Evolutionary conservation across 345 rosid genomes (phyloP).

Genomic region (Bruguiera sexangula): DNA sequence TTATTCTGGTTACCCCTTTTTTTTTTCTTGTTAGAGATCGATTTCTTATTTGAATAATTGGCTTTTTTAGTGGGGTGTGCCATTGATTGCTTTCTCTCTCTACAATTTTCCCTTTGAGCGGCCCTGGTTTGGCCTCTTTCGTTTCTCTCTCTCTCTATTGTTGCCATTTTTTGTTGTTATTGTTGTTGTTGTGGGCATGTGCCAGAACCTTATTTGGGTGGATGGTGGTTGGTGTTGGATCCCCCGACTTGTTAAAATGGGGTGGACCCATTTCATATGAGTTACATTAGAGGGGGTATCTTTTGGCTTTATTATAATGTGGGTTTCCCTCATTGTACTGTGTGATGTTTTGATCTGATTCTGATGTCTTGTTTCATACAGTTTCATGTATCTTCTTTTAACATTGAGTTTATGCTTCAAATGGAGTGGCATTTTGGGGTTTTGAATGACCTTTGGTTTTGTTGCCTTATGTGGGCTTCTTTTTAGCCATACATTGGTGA

Average conservation of each 20-base stretch:
- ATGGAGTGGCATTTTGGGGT: background rate
- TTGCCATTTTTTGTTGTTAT: background rate
- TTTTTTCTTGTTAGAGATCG: constrained; percentile 12
- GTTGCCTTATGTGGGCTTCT: background rate
- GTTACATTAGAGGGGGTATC: constrained; percentile 4
- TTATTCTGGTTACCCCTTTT: background rate
- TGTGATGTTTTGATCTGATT: background rate
- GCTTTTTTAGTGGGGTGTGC: constrained; percentile 44
- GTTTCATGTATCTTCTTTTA: background rate
- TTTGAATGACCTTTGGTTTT: background rate
- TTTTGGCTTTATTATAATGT: constrained; percentile 8
- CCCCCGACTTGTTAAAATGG: constrained; percentile 21
- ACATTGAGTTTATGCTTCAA: background rate
- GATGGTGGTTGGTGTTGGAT: constrained; percentile 27
- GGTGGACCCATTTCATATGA: constrained; percentile 25
- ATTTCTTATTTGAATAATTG: constrained; percentile 48
- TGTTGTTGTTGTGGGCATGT: constrained; percentile 27
- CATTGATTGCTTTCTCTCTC: constrained; percentile 43
- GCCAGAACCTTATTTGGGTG: constrained; percentile 28
- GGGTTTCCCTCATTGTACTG: background rate
- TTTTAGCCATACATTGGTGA: background rate
- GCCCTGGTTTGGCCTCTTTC: constrained; percentile 13
- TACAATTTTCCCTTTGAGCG: constrained; percentile 15
- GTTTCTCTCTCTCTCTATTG: background rate
- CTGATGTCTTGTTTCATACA: background rate